phyloP scores from a whole-genome alignment of 352 stramenopile species.

The Aphanomyces astaci region DNA sequence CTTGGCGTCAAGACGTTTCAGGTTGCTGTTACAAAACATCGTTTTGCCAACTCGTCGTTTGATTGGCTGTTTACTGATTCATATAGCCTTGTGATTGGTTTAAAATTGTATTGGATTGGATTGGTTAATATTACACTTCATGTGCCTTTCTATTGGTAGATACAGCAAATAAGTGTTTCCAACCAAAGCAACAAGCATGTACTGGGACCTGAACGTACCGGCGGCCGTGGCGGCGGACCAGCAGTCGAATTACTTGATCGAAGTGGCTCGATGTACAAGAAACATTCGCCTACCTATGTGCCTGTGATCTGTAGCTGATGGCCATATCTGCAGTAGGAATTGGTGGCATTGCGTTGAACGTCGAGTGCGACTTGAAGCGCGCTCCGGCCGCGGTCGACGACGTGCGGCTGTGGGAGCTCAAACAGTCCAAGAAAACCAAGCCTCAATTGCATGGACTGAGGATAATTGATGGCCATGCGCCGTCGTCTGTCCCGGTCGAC shows the following conservation, averaged over 20 bases:
- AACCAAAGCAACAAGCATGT: slow-evolving; percentile 26
- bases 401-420: slow-evolving; percentile 23
- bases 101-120: background rate
- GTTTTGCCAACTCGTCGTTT: background rate
- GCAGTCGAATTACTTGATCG: slow-evolving; percentile 37
- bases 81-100: slow-evolving; percentile 8
- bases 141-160: slow-evolving; percentile 7
- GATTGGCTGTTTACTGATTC: background rate
- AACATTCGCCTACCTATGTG: background rate
- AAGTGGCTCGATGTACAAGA: slow-evolving; percentile 56
- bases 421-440: slow-evolving; percentile 56
- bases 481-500: slow-evolving; percentile 4
- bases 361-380: slow-evolving; percentile 36
- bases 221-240: slow-evolving; percentile 13
- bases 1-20: slow-evolving; percentile 2
- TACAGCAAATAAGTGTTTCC: background rate
- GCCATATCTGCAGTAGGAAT: slow-evolving; percentile 49
- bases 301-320: background rate
- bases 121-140: slow-evolving; percentile 2
- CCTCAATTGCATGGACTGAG: slow-evolving; percentile 20
- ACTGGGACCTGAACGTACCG: slow-evolving; percentile 68
- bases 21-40: background rate
- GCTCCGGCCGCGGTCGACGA: background rate
- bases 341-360: slow-evolving; percentile 48
- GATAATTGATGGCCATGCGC: slow-evolving; percentile 13